Evolutionary conservation across 148 eudicot genomes (phyloP), one percentile per base, ranked within the genome.

Genomic region (Rhododendron ovatum): DNA sequence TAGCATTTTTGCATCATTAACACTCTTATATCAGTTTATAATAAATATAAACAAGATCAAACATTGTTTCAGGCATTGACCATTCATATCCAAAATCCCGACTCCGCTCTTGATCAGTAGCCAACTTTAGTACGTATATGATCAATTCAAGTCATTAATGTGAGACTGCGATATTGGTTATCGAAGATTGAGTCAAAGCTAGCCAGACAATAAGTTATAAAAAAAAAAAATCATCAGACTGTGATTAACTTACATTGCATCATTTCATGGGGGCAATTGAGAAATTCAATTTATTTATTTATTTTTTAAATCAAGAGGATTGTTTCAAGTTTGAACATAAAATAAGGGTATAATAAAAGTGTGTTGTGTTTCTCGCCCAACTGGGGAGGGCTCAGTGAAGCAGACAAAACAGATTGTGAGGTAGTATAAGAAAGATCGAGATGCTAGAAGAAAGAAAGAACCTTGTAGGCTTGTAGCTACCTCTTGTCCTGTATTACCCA

Each of bases 361-460:
- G 87, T 83, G 87, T 83, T 0, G 75, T 55, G 88, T 69, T 86
- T 73, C 84, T 88, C 50, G 88, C 84, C 83, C 24, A 33, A 83
- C 28, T 30, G 73, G 37, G 39, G 41, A 73, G 18, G 77, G 77
- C 37, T 73, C 77, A 73, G 77, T 73, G 81, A 86, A 91, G 86
- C 82, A 87, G 91, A 87, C 93, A 89, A 89, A 87, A 86, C 88
- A 89, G 91, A 83, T 85, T 80, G 87, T 63, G 84, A n/a, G 73
- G 30, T 30, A 30, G 30, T 30, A 30, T 8, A 14, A 57, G 11
- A 85, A 89, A 88, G 87, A n/a, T n/a, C n/a, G n/a, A 84, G 90
- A 88, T 88, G 1, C 39, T 28, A 82, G 84, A 88, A 7, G 69
- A 83, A 83, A 87, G 91, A 91, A 85, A 86, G 91, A 91, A 90